A percentile compares a stretch with the other conserved stretches of the same genome.
phyloP scores from a whole-genome alignment of 768 basidiomycete species.

The Suillus sp. region DNA sequence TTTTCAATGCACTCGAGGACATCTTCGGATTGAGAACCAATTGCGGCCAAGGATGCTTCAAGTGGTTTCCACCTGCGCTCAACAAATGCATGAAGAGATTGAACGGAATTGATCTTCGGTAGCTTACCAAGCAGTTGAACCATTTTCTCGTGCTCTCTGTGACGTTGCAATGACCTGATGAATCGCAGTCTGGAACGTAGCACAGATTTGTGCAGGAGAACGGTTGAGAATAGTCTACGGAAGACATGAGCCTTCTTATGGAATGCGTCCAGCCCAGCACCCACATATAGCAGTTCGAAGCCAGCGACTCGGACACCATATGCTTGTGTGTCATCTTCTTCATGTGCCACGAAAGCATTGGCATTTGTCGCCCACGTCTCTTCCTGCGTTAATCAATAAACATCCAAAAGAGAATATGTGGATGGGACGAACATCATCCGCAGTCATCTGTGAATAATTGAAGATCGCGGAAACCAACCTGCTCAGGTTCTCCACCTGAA shows the following conservation, averaged over 20 bases:
- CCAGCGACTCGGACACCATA: conserved; percentile 85
- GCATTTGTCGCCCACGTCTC: conserved; percentile 89
- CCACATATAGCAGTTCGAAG: conserved; percentile 80
- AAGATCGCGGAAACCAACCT: conserved; percentile 59
- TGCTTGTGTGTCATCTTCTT: conserved; percentile 84
- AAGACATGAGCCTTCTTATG: conserved; percentile 10
- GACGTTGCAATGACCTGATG: conserved; percentile 61
- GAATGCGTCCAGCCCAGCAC: conserved; percentile 11
- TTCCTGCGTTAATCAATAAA: conserved; percentile 54
- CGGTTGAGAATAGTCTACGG: conserved; percentile 61
- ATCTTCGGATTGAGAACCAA: conserved; percentile 80
- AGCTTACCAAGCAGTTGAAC: conserved; percentile 64
- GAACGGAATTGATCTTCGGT: not conserved
- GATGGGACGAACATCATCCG: conserved; percentile 69
- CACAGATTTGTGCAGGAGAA: conserved; percentile 49
- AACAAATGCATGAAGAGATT: conserved; percentile 11
- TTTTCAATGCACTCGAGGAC: conserved; percentile 78
- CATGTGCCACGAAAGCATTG: conserved; percentile 92
- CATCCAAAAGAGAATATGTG: conserved; percentile 1
- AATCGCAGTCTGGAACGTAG: conserved; percentile 55
- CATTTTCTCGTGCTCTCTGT: conserved; percentile 52
- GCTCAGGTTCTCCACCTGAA: conserved; percentile 51
- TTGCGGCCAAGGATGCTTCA: conserved; percentile 79
- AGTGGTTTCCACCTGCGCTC: conserved; percentile 83
- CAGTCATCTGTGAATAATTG: conserved; percentile 82